Percentiles rank a stretch among this genome's conserved stretches.
These are phyloP conservation scores for Rhizopogon roseolus DNA, from an alignment of 768 basidiomycete genomes.

Conservation along the genomic window DNA sequence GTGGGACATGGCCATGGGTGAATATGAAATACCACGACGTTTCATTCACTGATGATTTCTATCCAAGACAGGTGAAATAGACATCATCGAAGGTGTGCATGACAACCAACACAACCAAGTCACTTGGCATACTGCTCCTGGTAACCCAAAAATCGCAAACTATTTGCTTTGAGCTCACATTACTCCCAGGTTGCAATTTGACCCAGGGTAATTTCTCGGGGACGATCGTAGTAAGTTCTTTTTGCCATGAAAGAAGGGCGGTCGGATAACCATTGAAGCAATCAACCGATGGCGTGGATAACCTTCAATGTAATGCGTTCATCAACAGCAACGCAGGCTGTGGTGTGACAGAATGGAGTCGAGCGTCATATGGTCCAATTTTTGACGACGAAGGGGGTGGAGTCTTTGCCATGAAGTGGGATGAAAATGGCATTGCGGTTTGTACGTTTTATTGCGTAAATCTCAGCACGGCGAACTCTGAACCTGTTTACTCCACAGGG, in stretches of 20 bases:
- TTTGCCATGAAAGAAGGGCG: background rate
- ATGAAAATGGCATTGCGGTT: slow-evolving; percentile 66
- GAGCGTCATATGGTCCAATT: slow-evolving; percentile 76
- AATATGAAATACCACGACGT: slow-evolving; percentile 16
- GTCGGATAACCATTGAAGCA: slow-evolving; percentile 25
- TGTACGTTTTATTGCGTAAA: slow-evolving; percentile 43
- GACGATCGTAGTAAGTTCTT: slow-evolving; percentile 48
- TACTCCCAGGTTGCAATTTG: slow-evolving; percentile 48
- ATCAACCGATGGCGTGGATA: slow-evolving; percentile 43
- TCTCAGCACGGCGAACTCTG: background rate
- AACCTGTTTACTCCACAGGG: slow-evolving; percentile 39
- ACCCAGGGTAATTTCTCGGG: slow-evolving; percentile 59
- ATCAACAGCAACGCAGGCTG: slow-evolving; percentile 66
- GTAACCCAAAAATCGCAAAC: slow-evolving; percentile 23
- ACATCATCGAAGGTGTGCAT: slow-evolving; percentile 82
- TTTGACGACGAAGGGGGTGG: slow-evolving; percentile 82
- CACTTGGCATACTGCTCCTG: slow-evolving; percentile 70
- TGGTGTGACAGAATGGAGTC: slow-evolving; percentile 73
- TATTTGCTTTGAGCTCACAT: slow-evolving; percentile 1
- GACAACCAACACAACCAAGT: slow-evolving; percentile 84
- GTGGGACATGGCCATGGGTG: slow-evolving; percentile 60
- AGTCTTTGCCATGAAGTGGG: slow-evolving; percentile 89
- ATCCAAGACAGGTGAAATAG: slow-evolving; percentile 69
- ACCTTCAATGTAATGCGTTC: slow-evolving; percentile 51
- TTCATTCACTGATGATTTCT: slow-evolving; percentile 7